A percentile compares a stretch with the other conserved stretches of the same genome.
phyloP scores from a whole-genome alignment of 306 rosid species.

The Crataegus laevigata region DNA sequence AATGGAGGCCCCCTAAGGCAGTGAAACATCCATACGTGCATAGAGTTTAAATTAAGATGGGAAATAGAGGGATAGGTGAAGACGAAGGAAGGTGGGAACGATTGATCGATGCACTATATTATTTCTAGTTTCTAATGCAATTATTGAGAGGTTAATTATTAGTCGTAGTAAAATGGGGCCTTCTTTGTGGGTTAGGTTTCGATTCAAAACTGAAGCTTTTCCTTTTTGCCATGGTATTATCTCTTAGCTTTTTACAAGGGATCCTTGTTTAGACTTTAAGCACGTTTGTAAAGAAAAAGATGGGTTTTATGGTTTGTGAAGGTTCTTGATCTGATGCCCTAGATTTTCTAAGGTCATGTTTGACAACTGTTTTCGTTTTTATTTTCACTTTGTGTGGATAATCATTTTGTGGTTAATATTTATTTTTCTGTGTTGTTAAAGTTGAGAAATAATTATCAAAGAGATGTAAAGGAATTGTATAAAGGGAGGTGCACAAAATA shows the following conservation, averaged over 20 bases:
- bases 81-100: neutral
- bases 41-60: neutral
- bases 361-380: neutral
- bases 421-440: no score
- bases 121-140: neutral
- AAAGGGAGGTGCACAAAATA: neutral
- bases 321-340: neutral
- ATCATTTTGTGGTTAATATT: no score
- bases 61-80: neutral
- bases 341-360: no score
- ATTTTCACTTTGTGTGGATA: no score
- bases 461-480: no score
- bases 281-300: neutral
- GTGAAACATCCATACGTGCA: neutral
- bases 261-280: neutral
- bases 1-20: neutral
- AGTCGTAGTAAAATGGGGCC: neutral
- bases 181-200: conserved; percentile 8
- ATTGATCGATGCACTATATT: neutral
- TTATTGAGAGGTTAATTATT: conserved; percentile 18
- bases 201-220: conserved; percentile 10
- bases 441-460: no score
- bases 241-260: neutral
- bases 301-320: conserved; percentile 9
- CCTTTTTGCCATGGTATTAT: conserved; percentile 14